Evolutionary conservation across 805 yeast genomes (phyloP).

Genomic region (Candida tibetensis): DNA sequence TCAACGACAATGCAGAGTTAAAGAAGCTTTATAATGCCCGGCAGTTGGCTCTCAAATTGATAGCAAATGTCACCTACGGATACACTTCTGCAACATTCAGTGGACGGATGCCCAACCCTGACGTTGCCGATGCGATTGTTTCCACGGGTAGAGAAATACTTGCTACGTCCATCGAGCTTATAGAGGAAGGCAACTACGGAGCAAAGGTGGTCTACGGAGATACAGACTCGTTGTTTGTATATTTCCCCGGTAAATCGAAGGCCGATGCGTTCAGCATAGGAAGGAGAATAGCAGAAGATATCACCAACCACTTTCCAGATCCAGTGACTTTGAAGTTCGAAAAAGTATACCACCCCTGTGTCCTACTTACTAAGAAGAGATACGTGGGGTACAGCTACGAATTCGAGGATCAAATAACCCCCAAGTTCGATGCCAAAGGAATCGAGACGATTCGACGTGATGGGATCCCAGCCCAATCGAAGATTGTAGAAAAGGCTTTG

Average conservation of each 20-base stretch:
- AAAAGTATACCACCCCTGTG: constrained; percentile 86
- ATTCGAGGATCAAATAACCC: constrained; percentile 46
- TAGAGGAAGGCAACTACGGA: constrained; percentile 69
- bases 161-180: constrained; percentile 62
- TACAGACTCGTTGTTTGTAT: constrained; percentile 90
- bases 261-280: constrained; percentile 80
- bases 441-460: constrained; percentile 93
- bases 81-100: constrained; percentile 92
- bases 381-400: constrained; percentile 88
- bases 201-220: constrained; percentile 97
- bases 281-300: constrained; percentile 56
- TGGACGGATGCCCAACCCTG: constrained; percentile 97
- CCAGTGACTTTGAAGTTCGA: constrained; percentile 87
- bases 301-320: constrained; percentile 68
- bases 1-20: constrained; percentile 45
- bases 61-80: constrained; percentile 96
- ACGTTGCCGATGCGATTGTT: constrained; percentile 92
- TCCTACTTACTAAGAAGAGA: constrained; percentile 80
- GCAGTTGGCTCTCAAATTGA: constrained; percentile 82
- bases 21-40: constrained; percentile 63
- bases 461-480: constrained; percentile 90
- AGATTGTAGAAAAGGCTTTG: constrained; percentile 69
- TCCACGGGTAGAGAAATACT: constrained; percentile 86
- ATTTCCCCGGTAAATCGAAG: constrained; percentile 77
- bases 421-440: constrained; percentile 92